phyloP scores from a whole-genome alignment of 2,329 filamentous ascomycete genomes.

The Stenocarpella maydis region DNA sequence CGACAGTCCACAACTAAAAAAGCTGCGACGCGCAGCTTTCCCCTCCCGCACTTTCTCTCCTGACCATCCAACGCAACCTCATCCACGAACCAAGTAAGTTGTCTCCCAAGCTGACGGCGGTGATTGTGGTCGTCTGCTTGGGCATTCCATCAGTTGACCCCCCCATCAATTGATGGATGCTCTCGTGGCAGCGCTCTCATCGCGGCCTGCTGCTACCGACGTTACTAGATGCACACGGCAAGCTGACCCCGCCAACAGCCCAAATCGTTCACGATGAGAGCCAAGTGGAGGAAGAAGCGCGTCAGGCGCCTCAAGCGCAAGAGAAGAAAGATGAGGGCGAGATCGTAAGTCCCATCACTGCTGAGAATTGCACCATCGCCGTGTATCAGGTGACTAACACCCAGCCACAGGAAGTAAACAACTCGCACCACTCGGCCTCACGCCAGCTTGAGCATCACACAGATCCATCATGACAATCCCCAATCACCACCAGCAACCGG shows the following conservation, averaged over 20 bases:
- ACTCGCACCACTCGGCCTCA: constrained; percentile 64
- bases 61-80: constrained; percentile 55
- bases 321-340: constrained; percentile 99
- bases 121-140: background rate
- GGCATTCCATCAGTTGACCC: background rate
- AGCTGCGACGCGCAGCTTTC: constrained; percentile 40
- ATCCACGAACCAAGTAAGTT: constrained; percentile 52
- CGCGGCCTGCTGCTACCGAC: constrained; percentile 25
- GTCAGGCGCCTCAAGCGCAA: constrained; percentile 99
- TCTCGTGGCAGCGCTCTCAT: constrained; percentile 9
- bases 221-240: constrained; percentile 13
- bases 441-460: constrained; percentile 49
- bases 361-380: background rate
- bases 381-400: constrained; percentile 45
- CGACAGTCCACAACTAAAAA: constrained; percentile 31
- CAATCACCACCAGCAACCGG: constrained; percentile 39
- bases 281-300: constrained; percentile 99
- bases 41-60: constrained; percentile 44
- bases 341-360: constrained; percentile 75
- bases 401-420: constrained; percentile 70
- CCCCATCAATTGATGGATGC: constrained; percentile 22
- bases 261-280: constrained; percentile 74
- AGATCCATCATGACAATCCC: constrained; percentile 43
- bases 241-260: constrained; percentile 41
- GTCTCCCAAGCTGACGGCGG: background rate